Conservation (phyloP, 2,329 filamentous ascomycete genomes). For the Xylariaceae sp. region DNA sequence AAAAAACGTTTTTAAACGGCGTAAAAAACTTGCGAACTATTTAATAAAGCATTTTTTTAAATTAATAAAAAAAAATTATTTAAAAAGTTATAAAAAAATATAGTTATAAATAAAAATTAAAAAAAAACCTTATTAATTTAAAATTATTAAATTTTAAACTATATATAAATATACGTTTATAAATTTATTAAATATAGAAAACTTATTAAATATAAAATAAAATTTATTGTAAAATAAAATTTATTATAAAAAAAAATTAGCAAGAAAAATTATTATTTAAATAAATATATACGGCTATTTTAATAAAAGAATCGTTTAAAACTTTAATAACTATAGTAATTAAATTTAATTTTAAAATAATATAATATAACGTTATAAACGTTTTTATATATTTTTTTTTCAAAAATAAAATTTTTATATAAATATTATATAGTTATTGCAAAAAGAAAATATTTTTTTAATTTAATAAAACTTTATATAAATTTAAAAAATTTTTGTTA, state of each 20-base stretch:
- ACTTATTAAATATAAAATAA: background rate
- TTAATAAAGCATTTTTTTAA: background rate
- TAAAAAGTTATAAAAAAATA: background rate
- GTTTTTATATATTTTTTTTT: background rate
- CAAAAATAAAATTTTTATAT: background rate
- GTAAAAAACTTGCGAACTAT: background rate
- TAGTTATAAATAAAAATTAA: background rate
- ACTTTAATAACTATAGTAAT: background rate
- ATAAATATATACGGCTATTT: background rate
- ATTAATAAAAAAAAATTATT: background rate
- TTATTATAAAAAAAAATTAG: background rate
- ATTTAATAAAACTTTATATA: background rate
- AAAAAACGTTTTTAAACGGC: background rate
- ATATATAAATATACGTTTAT: background rate
- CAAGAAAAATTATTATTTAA: background rate
- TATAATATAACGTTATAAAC: background rate
- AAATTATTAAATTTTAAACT: background rate
- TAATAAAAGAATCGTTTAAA: background rate
- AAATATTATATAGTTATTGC: background rate
- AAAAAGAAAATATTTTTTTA: background rate
- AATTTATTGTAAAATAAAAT: background rate
- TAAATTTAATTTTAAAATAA: background rate
- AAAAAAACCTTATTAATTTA: background rate
- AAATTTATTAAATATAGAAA: background rate
- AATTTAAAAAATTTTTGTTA: background rate